phyloP scores from a whole-genome alignment of 2,329 filamentous ascomycete genomes.

The Colletotrichum liaoningense region DNA sequence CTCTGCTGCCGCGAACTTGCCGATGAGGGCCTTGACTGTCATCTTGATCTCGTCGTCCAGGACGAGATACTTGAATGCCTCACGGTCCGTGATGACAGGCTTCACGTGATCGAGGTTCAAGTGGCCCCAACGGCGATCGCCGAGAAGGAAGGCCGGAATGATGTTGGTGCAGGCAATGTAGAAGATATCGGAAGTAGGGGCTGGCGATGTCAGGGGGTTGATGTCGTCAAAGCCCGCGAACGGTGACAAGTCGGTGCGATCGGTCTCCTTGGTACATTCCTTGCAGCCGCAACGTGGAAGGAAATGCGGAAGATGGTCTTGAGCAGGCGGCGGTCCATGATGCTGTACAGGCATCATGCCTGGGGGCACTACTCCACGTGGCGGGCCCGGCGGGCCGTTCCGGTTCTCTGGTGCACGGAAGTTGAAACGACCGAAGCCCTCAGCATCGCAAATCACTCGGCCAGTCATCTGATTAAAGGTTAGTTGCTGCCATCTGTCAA shows the following conservation, averaged over 20 bases:
- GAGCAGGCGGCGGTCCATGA: constrained; percentile 26
- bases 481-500: constrained; percentile 14
- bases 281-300: constrained; percentile 55
- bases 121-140: constrained; percentile 57
- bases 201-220: constrained; percentile 47
- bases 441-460: constrained; percentile 56
- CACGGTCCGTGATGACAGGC: constrained; percentile 55
- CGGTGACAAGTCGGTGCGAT: constrained; percentile 41
- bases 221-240: constrained; percentile 55
- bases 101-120: constrained; percentile 52
- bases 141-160: constrained; percentile 60
- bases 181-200: constrained; percentile 56
- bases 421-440: constrained; percentile 52
- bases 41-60: constrained; percentile 60
- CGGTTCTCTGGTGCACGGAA: constrained; percentile 40
- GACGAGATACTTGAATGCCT: constrained; percentile 63
- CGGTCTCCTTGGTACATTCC: constrained; percentile 44
- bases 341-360: not conserved
- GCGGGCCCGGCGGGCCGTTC: constrained; percentile 14
- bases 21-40: constrained; percentile 59
- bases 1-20: constrained; percentile 54
- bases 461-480: constrained; percentile 45
- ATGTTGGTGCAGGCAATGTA: constrained; percentile 55
- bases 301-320: constrained; percentile 53
- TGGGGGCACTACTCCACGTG: not conserved